Evolutionary conservation across 129 eudicot genomes (phyloP), one percentile per base, ranked within the genome.

Genomic region (Arctium minus): DNA sequence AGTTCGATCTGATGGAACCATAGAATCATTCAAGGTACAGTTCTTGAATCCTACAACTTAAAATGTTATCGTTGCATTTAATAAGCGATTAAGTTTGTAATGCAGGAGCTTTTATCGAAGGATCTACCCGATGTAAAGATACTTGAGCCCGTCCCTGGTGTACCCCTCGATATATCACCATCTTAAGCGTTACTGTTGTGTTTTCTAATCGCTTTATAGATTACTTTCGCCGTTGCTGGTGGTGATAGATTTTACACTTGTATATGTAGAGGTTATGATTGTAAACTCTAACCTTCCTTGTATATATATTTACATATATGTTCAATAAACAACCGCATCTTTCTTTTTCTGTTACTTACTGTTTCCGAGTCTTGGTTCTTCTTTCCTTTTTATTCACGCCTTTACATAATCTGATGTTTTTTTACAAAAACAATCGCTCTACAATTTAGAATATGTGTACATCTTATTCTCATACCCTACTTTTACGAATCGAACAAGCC

Each of bases 1-100:
- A 27, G 71, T 96, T 56, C 88, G 65, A 73, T 39, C 86, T 6
- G 97, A 89, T 76, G 99, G 99, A 79, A 96, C 99, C 62, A 37
- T 87, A 5, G 93, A 88, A 86, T 91, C 99, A 67, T 96, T 96
- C 82, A 91, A 96, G 99, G 99, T 96, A 84, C 15, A 56, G 8
- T 50, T 79, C n/a, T 72, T 77, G 50, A 36, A 42, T 38, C 73
- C 70, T 80, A 17, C 35, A 32, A 39, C 1, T 77, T 53, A 13
- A 76, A 7, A 30, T 15, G 32, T 74, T 6, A 46, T 67, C 4
- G 32, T 32, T 37, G 4, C 36, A 42, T 27, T n/a, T 33, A 40
- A 50, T 17, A 48, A 70, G 48, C 3, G 4, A 27, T 50, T 60
- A 46, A 60, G 35, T 73, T 78, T 64, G 13, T 18, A 6, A 80